Percentiles rank a stretch among this genome's conserved stretches.
phyloP scores from a whole-genome alignment of 768 basidiomycete species.

The Boletus speciosus region DNA sequence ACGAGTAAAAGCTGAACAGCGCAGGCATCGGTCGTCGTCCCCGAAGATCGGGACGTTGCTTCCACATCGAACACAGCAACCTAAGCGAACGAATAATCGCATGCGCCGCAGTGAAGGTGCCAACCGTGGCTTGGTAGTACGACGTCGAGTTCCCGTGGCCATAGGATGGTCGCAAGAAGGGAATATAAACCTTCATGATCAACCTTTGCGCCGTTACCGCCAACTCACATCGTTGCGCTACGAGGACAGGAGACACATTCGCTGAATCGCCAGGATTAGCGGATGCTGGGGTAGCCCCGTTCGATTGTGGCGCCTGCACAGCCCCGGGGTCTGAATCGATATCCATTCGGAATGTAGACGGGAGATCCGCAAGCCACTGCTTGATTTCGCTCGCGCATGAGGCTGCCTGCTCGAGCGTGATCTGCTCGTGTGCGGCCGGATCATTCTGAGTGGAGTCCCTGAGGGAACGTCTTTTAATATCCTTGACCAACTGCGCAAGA shows the following conservation, averaged over 20 bases:
- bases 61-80: slow-evolving; percentile 40
- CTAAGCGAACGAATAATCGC: slow-evolving; percentile 52
- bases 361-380: slow-evolving; percentile 51
- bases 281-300: slow-evolving; percentile 7
- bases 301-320: slow-evolving; percentile 9
- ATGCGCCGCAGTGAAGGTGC: slow-evolving; percentile 65
- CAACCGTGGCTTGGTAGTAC: slow-evolving; percentile 52
- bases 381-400: slow-evolving; percentile 55
- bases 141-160: slow-evolving; percentile 26
- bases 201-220: slow-evolving; percentile 57
- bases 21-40: slow-evolving; percentile 38
- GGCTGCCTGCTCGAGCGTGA: slow-evolving; percentile 60
- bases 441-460: slow-evolving; percentile 36
- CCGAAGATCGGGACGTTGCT: slow-evolving; percentile 32
- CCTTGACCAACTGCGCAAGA: slow-evolving; percentile 61
- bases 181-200: slow-evolving; percentile 62
- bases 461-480: slow-evolving; percentile 50
- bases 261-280: slow-evolving; percentile 12
- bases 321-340: slow-evolving; percentile 30
- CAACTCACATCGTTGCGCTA: slow-evolving; percentile 57
- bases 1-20: slow-evolving; percentile 54
- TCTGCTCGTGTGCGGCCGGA: slow-evolving; percentile 28
- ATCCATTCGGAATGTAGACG: slow-evolving; percentile 46
- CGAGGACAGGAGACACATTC: slow-evolving; percentile 35
- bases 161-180: slow-evolving; percentile 50